Evolutionary conservation across 139 green algal species (phyloP), one percentile per base, ranked within the genome.

Genomic region (Ettlia oleoabundans): DNA sequence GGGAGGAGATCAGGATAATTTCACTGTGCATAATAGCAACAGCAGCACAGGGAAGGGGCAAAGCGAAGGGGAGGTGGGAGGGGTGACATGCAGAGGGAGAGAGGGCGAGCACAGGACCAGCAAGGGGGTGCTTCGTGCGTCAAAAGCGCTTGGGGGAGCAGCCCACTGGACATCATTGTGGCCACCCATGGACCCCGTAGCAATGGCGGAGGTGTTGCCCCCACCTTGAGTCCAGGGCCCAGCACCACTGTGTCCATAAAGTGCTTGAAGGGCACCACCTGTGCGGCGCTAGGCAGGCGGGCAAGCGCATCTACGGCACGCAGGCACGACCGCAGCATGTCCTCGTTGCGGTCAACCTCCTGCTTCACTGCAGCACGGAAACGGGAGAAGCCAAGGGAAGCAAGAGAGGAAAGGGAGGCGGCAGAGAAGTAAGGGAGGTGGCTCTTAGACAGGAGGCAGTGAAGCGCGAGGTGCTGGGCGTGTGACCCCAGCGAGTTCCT

Each of bases 311-410:
- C 89, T 7, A 99, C 86, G 4, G 90, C 92, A 10, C 94, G 88
- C 69, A 99, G 90, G 80, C 93, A 96, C 82, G 87, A 94, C 69
- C 94, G 91, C 62, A 99, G 84, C 94, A 99, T 93, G 86, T 99
- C 96, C 71, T 99, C 94, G 81, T 99, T 95, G 6, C 96, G 94
- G 87, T 99, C 96, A 40, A 98, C 91, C 91, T 99, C 96, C 87
- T 99, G 96, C 91, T 99, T 98, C 47, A 99, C 97, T 19, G 96
- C 80, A 52, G 65, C 13, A 70, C 19, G 6, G 41, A 4, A 37
- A 37, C 13, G 51, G 40, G 40, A 19, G 5, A 62, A 41, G 35
- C n/a, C 18, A 74, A 26, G 41, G 22, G 69, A 10, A 10, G 70
- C n/a, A 15, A 0, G 10, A 51, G 47, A 7, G 6, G 21, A 4